Evolutionary conservation across 805 yeast species (phyloP), one percentile per base, ranked within the genome.

Genomic region (Saccharomyces eubayanus): DNA sequence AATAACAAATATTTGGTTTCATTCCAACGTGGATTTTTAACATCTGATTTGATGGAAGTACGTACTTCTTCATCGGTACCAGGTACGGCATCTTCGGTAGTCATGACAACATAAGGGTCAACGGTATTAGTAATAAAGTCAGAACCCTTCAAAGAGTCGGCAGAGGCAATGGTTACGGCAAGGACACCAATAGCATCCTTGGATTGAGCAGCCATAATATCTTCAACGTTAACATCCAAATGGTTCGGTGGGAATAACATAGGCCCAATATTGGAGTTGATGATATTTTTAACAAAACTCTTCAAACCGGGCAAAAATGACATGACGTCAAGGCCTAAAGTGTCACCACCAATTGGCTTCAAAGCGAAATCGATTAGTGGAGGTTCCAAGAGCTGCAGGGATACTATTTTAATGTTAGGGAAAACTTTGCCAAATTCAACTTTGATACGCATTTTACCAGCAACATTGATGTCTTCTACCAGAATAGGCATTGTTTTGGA

Each of bases 301-400:
- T 88, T 78, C 64, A 87, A 79, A 57, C 94, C 94, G 3, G 96
- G 96, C 58, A 87, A 78, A 61, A 87, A 77, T 2, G 91, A 83
- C 95, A 87, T 87, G 60, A 87, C 80, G 72, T 87, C 96, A 47
- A 87, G 65, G 57, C 96, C 96, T 56, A 87, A 77, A n/a, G 91
- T 84, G 66, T 87, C 92, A 72, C 95, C 94, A 67, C 94, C 94
- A 51, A 87, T 85, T 9, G 96, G 96, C 66, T 87, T 87, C 74
- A 87, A 78, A 21, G 83, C 85, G 67, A 86, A 87, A 65, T 85
- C 91, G 64, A 87, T 85, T 30, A 78, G 75, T 41, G 94, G 94
- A 20, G 92, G 85, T 67, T 87, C 92, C 63, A 87, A 73, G 62
- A 87, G 80, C 57, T 83, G 85, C 53, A 87, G 74, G 20, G 89